Conservation (phyloP, 768 basidiomycete species). For the Rhizopogon vesiculosus region DNA sequence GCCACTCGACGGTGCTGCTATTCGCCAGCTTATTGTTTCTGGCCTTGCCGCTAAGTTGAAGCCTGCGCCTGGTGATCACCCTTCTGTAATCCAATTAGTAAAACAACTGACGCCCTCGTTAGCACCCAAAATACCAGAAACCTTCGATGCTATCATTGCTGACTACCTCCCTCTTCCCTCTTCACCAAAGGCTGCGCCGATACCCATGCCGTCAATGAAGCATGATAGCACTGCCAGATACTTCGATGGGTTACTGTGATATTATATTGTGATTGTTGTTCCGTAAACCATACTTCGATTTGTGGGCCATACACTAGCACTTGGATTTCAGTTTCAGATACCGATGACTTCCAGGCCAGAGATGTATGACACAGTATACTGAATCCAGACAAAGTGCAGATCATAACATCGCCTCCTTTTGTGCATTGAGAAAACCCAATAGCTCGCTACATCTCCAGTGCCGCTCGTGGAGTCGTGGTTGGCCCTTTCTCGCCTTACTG, state of each 20-base stretch:
- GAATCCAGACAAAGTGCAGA: background rate
- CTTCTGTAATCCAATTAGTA: background rate
- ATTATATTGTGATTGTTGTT: background rate
- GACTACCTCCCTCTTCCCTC: conserved; percentile 57
- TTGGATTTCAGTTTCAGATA: background rate
- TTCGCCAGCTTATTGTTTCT: conserved; percentile 63
- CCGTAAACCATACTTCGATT: background rate
- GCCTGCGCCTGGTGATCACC: conserved; percentile 39
- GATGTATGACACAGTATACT: background rate
- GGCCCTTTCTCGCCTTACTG: background rate
- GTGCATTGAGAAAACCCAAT: background rate
- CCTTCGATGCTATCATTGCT: conserved; percentile 71
- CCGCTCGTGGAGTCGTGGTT: too few relatives aligned
- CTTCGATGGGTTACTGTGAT: conserved; percentile 38
- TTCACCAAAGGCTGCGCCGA: conserved; percentile 4
- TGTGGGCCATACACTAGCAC: background rate
- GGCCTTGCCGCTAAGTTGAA: conserved; percentile 52
- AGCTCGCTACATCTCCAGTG: background rate
- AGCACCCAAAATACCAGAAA: conserved; percentile 39
- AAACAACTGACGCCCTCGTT: conserved; percentile 4
- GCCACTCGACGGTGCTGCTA: conserved; percentile 58
- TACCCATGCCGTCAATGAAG: conserved; percentile 1
- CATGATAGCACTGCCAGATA: conserved; percentile 28
- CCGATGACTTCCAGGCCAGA: background rate
- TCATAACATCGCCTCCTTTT: background rate